Evolutionary conservation across 257 asterid genomes (phyloP).

Genomic region (Nicotiana sylvestris): DNA sequence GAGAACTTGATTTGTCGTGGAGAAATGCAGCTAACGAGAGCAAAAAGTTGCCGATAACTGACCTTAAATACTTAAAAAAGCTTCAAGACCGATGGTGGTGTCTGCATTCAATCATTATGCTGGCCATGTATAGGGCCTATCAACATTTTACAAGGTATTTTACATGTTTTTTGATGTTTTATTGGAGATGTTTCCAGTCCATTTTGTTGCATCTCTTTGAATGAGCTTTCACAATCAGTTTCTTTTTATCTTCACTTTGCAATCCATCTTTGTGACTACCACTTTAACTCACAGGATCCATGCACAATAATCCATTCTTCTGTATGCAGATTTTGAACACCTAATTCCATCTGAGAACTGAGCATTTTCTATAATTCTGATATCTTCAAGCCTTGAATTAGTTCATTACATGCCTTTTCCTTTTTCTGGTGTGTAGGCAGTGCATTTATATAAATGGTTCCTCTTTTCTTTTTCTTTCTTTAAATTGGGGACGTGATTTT

Average conservation of each 20-base stretch:
- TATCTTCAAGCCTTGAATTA: background rate
- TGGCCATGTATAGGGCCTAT: background rate
- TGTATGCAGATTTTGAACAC: background rate
- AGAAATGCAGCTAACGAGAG: constrained; percentile 21
- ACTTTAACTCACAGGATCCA: background rate
- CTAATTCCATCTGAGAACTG: background rate
- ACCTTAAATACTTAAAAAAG: background rate
- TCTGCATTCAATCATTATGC: background rate
- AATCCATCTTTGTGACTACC: background rate
- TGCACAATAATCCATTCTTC: background rate
- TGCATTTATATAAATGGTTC: background rate
- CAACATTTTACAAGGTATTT: background rate
- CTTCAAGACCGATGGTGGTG: background rate
- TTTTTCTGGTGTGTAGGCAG: background rate
- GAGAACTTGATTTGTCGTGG: constrained; percentile 23
- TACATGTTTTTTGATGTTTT: background rate
- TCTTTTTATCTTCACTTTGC: background rate
- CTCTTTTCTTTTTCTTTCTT: background rate
- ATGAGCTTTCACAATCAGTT: background rate
- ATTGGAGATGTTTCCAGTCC: background rate
- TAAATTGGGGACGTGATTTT: background rate
- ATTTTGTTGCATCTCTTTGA: background rate
- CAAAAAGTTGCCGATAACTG: constrained; percentile 3
- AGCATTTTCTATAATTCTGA: background rate
- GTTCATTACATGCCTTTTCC: background rate